Conservation (phyloP, 1,284 basidiomycete genomes). For the Amylostereum areolatum region DNA sequence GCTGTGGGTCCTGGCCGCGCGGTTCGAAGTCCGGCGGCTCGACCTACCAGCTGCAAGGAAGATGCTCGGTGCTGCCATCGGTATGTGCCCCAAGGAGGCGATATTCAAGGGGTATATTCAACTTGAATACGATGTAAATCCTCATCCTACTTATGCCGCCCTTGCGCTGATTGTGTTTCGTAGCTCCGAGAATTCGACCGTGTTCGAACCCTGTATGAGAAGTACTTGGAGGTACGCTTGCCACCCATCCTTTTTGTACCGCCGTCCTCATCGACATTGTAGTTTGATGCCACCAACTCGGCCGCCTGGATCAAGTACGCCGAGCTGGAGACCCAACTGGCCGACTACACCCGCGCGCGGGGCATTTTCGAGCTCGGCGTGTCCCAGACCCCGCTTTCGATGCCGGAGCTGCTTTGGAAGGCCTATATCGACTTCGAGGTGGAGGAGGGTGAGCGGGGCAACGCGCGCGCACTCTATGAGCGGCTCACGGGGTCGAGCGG, state of each 20-base stretch:
- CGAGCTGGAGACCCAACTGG: constrained; percentile 88
- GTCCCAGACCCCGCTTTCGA: constrained; percentile 86
- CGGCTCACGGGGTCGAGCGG: constrained; percentile 82
- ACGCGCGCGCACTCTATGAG: constrained; percentile 85
- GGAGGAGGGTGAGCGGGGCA: constrained; percentile 88
- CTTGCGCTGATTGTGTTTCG: constrained; percentile 4
- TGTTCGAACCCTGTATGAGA: constrained; percentile 89
- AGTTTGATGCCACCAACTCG: constrained; percentile 88
- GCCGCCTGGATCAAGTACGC: constrained; percentile 97
- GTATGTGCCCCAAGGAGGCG: constrained; percentile 93
- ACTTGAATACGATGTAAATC: constrained; percentile 77
- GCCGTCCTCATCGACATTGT: constrained; percentile 6
- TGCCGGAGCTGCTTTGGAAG: constrained; percentile 98
- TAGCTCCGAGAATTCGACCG: constrained; percentile 93
- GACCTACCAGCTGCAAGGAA: constrained; percentile 86
- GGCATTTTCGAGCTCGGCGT: constrained; percentile 96
- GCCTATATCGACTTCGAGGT: constrained; percentile 97
- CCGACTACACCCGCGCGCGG: constrained; percentile 88
- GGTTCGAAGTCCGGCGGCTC: constrained; percentile 86
- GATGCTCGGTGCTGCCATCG: constrained; percentile 86
- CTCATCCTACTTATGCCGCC: neutral
- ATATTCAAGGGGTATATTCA: constrained; percentile 94
- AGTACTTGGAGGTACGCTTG: constrained; percentile 77
- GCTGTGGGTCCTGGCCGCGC: constrained; percentile 86
- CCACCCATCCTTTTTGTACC: neutral